Base-by-base conservation (phyloP, 768 basidiomycete genomes). In the Leucocoprinus leucothites region DNA sequence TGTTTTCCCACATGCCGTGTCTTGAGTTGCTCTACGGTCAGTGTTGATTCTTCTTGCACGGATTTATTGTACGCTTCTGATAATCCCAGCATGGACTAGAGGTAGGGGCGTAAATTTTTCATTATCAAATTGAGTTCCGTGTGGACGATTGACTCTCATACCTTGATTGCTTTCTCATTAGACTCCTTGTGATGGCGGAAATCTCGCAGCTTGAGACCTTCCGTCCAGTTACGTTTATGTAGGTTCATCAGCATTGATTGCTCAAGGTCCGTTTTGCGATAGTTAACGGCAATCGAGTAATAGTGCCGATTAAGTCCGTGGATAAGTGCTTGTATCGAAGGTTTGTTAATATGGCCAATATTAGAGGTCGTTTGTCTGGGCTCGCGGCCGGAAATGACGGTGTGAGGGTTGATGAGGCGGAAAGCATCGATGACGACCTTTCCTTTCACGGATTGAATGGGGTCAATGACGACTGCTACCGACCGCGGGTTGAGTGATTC, bases 361-460 rank as follows among this genome's bases (percentile, higher is more conserved):
- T 99, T 99, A 44, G 91, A 94, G 14, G 97, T 99, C 51, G 94
- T 96, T 70, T 98, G 97, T 22, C 97, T 83, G 9, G 94, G 92
- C 73, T 99, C 97, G 53, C 91, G 87, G 48, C 97, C 97, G 55
- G 89, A 79, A 59, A 97, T 86, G 58, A 98, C 87, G 43, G 86
- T 80, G 63, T 92, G 86, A 18, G 95, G 94, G 67, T 90, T 91
- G 73, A 99, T 98, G 43, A 94, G 87, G 56, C 97, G 88, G 80
- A 99, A 99, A 2, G 97, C 97, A 72, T 98, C 97, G 60, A 99
- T 98, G 48, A 98, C 97, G 41, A 99, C 97, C 71, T 98, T 99
- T 51, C 91, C 91, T 71, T 95, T 96, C 65, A 99, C 97, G 38
- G 95, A 98, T 71, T 98, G 97, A 64, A 98, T 98, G 35, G 97